Evolutionary conservation across 2,329 filamentous ascomycete species (phyloP), one percentile per base, ranked within the genome.

Genomic region (Capronia americana): DNA sequence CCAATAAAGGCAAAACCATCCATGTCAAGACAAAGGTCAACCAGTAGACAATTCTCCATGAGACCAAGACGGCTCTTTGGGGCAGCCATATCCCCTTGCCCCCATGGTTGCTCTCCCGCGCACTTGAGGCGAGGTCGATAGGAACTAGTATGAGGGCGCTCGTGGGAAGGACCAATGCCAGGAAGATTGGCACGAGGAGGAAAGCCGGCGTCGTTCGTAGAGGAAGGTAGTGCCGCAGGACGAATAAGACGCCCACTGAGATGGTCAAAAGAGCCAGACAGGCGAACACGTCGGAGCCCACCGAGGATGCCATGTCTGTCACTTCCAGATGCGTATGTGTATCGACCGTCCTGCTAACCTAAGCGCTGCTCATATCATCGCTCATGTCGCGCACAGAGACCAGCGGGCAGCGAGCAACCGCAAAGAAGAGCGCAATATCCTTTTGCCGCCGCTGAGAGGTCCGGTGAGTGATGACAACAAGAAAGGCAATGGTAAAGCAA

Each of bases 21-120:
- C 95, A 99, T 63, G 94, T 98, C 75, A 99, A 81, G 58, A 89
- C 88, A 80, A 99, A 99, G 0, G 94, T 98, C 63, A 99, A 84
- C 95, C 95, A 99, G 80, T 99, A 99, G 23, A 91, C 90, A 70
- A 99, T 94, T 75, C 94, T 87, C 95, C 95, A 99, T 65, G 90
- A 90, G 26, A 97, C 92, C 74, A 96, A 83, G 57, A 97, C 83
- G 30, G 93, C 86, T 57, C 88, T 83, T 71, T 90, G 84, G 4
- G 92, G 90, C 38, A 99, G 85, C 92, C 93, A 97, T 75, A 99
- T 91, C 38, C 93, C 95, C 72, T 90, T 87, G 17, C 65, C 68
- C 87, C 85, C 17, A 86, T 85, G 67, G 86, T 66, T 24, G 56
- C 56, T 65, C 53, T 88, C 78, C 91, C 90, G 67, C 24, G 92